Evolutionary conservation across 306 rosid genomes (phyloP), one percentile per base, ranked within the genome.

Genomic region (Cajanus cajan): DNA sequence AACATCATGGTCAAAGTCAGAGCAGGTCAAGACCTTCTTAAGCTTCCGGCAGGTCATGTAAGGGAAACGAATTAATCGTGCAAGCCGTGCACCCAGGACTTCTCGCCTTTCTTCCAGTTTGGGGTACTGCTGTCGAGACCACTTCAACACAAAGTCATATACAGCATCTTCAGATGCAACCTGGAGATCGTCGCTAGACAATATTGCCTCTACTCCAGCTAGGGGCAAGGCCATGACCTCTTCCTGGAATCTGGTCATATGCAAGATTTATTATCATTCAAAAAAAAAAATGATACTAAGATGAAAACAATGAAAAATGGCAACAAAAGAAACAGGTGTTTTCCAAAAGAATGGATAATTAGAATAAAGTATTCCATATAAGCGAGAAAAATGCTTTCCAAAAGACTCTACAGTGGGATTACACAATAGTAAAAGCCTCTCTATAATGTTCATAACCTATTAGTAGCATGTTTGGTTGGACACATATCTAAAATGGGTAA

Each of bases 91-190:
- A 28, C 94, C 90, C 77, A 96, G 77, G 79, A 96, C 84, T 62
- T 91, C 94, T 80, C 96, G 81, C 74, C 99, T 87, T 50, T 91
- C 98, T 82, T 96, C 99, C 80, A 87, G 76, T 77, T 84, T 96
- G 67, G 88, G 77, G 74, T 80, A 93, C 74, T 88, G 97, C 28
- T 66, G 61, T 85, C 92, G 87, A 16, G 93, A 88, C 99, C 99
- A 96, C 83, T 87, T 96, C 90, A 96, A 85, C 68, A 93, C 88
- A 78, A 96, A 93, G 72, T 96, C 99, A 74, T 93, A 96, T 1
- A 93, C 96, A 64, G 93, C 96, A 88, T 96, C 99, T 88, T 96
- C 99, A 31, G 99, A 96, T 61, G 99, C 94, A 80, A 96, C 90
- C 85, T 96, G 99, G 70, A 96, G 96, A 80, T 87, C 94, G 55